Evolutionary conservation across 2,329 filamentous ascomycete genomes (phyloP), one percentile per base, ranked within the genome.

Genomic region (Penicillium sp.): DNA sequence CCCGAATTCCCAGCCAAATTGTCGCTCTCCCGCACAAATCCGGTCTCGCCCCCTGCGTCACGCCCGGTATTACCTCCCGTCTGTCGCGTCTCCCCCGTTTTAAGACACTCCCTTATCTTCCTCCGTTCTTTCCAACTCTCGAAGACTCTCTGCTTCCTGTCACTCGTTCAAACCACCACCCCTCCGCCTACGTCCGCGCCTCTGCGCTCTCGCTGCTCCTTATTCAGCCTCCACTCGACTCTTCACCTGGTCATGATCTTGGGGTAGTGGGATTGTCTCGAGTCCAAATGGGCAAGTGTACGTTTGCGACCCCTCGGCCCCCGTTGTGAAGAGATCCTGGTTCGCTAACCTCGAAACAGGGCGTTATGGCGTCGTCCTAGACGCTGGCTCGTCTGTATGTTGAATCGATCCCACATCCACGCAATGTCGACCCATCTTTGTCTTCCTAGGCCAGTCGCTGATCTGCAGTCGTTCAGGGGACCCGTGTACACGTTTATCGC

Each of bases 311-410:
- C 23, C 43, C 20, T 36, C 16, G 18, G 23, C 27, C 23, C 13
- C 13, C 20, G 7, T 42, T 15, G 27, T 33, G 40, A 18, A 15
- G 28, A 20, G 26, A 28, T 20, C 20, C 31, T 14, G 28, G 18
- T 21, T 17, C 20, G 28, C 30, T 49, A 28, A 45, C 21, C 16
- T 15, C 34, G 19, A 5, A 26, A 4, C 40, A 78, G 76, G 76
- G 75, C 73, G 75, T 72, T 96, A 94, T 76, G 93, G 90, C 63
- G 87, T 97, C 58, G 90, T 98, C 63, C 80, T 98, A 60, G 93
- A 98, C 77, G 93, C 93, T 64, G 93, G 93, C 56, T 97, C 93
- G 67, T 97, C 93, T 59, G 78, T 79, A 69, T 51, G 73, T 65
- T 21, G 10, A 30, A 11, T 35, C 5, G 13, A 27, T n/a, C 14